These are phyloP conservation scores for Gracilaria gracilis DNA, from an alignment of 23 red algal species.

Conservation along the genomic window DNA sequence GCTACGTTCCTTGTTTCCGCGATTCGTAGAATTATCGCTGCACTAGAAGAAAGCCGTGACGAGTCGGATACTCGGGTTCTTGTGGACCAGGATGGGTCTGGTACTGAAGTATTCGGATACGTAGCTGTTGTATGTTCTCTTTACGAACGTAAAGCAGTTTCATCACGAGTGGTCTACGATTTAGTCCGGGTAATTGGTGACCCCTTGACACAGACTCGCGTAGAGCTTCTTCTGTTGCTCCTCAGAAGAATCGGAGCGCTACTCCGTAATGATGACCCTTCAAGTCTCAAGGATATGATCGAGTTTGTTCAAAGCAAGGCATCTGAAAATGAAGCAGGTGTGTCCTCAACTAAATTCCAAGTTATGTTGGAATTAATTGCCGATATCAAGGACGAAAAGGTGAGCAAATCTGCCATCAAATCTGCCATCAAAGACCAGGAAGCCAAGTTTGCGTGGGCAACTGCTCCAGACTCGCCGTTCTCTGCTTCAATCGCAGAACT, in stretches of 20 bases:
- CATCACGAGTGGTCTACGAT: constrained; percentile 42
- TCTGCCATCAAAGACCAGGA: not conserved
- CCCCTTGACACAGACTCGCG: constrained; percentile 9
- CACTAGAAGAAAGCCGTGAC: constrained; percentile 41
- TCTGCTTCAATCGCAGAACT: constrained; percentile 52
- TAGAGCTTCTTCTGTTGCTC: constrained; percentile 52
- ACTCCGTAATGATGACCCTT: constrained; percentile 52
- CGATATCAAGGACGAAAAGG: constrained; percentile 68
- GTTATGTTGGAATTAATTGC: constrained; percentile 65
- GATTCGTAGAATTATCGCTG: constrained; percentile 17
- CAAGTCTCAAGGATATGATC: constrained; percentile 64
- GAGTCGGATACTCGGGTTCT: constrained; percentile 10
- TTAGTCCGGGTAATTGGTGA: constrained; percentile 28
- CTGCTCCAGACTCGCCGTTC: constrained; percentile 32
- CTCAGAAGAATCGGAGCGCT: constrained; percentile 40
- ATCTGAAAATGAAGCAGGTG: not conserved
- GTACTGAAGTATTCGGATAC: constrained; percentile 47
- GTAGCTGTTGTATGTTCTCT: constrained; percentile 47
- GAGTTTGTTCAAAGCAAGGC: constrained; percentile 46
- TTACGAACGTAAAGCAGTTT: constrained; percentile 43
- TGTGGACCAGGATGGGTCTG: constrained; percentile 8
- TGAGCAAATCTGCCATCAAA: constrained; percentile 1
- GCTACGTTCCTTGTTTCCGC: constrained; percentile 43
- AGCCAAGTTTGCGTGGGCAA: constrained; percentile 48
- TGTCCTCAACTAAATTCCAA: constrained; percentile 38